Evolutionary conservation across 306 rosid species (phyloP).

Genomic region (Fragaria vesca): DNA sequence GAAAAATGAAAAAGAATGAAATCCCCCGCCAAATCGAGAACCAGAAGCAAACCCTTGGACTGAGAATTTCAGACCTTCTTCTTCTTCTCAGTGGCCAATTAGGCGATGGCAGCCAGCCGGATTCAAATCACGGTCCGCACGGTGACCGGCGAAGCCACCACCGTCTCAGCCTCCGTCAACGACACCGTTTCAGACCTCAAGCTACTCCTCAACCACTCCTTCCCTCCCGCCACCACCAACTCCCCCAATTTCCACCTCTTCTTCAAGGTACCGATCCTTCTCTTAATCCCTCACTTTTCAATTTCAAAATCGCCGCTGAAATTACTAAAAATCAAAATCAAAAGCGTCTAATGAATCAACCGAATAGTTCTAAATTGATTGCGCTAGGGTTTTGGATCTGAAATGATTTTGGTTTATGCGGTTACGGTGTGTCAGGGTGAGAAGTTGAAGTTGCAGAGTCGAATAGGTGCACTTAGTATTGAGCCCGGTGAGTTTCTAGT

Average conservation of each 20-base stretch:
- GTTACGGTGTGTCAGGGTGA: slow-evolving; percentile 52
- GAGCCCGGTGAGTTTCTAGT: slow-evolving; percentile 61
- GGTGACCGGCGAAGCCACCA: slow-evolving; percentile 58
- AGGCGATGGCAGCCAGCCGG: slow-evolving; percentile 32
- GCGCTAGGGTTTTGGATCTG: not conserved
- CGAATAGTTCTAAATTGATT: not conserved
- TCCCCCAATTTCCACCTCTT: slow-evolving; percentile 82
- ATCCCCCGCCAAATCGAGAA: slow-evolving; percentile 13
- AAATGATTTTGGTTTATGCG: not conserved
- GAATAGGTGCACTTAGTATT: slow-evolving; percentile 28
- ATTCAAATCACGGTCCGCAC: slow-evolving; percentile 57
- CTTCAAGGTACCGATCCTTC: slow-evolving; percentile 44
- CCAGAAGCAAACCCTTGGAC: not conserved
- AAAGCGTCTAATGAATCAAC: not conserved
- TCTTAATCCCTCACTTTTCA: not conserved
- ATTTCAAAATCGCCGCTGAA: not conserved
- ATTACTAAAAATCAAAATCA: not conserved
- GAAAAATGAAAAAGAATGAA: not conserved
- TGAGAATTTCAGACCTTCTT: not conserved
- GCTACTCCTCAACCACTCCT: slow-evolving; percentile 54
- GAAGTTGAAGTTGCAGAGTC: slow-evolving; percentile 57
- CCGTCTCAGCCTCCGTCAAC: slow-evolving; percentile 39
- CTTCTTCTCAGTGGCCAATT: not conserved
- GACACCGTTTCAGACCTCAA: slow-evolving; percentile 57
- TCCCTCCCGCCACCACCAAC: slow-evolving; percentile 56